Evolutionary conservation across 1,284 basidiomycete species (phyloP).

Genomic region (Microbotryum saponariae): DNA sequence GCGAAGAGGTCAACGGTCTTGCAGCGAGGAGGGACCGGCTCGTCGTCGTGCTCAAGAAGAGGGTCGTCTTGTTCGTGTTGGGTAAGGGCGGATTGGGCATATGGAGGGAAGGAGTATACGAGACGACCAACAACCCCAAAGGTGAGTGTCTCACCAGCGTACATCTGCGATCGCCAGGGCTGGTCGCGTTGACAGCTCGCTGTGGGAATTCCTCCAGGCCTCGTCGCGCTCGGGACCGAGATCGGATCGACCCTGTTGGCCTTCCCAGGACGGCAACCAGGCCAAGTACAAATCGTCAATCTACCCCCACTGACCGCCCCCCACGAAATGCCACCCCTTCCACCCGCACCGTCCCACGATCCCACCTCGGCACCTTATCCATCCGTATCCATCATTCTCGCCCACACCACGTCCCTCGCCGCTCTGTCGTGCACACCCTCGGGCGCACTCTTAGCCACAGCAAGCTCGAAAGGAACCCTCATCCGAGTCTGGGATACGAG

Average conservation of each 20-base stretch:
- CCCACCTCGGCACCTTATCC: conserved; percentile 26
- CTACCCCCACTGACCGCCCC: conserved; percentile 52
- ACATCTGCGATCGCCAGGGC: not conserved
- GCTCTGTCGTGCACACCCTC: conserved; percentile 68
- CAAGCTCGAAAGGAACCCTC: conserved; percentile 75
- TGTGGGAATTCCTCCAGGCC: conserved; percentile 49
- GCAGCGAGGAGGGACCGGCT: conserved; percentile 72
- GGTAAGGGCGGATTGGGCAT: conserved; percentile 37
- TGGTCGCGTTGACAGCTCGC: not conserved
- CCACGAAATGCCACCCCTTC: conserved; percentile 47
- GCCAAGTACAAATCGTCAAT: conserved; percentile 83
- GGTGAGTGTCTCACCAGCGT: conserved; percentile 49
- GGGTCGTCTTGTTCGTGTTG: conserved; percentile 62
- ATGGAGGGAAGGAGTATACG: conserved; percentile 67
- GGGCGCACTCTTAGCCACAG: conserved; percentile 74
- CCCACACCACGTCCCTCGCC: conserved; percentile 71
- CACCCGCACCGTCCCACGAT: conserved; percentile 47
- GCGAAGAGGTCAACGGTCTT: conserved; percentile 73
- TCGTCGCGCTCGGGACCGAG: conserved; percentile 71
- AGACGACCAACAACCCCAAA: conserved; percentile 77
- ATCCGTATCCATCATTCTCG: conserved; percentile 62
- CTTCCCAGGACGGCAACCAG: conserved; percentile 77
- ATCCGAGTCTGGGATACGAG: conserved; percentile 83
- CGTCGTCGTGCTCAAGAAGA: conserved; percentile 67
- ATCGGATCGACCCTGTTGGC: conserved; percentile 70